A percentile compares a stretch with the other conserved stretches of the same genome.
Conservation (phyloP, 208 protist species). For the Acanthamoeba triangularis region DNA sequence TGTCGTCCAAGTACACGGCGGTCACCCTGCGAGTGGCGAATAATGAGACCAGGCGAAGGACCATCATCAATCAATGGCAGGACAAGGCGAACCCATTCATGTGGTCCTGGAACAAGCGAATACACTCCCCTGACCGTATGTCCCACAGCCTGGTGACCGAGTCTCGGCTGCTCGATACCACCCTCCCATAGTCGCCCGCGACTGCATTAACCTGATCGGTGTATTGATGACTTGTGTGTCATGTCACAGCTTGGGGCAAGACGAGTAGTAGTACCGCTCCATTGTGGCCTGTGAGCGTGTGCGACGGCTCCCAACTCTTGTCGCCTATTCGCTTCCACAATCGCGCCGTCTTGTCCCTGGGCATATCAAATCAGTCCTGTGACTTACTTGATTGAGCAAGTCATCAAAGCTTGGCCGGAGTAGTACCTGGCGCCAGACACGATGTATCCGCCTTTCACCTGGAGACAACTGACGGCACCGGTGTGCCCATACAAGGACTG, state of each 20-base stretch:
- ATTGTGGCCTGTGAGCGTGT: no score
- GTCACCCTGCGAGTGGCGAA: background rate
- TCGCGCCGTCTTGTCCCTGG: no score
- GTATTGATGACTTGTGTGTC: background rate
- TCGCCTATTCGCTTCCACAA: no score
- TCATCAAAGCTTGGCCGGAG: background rate
- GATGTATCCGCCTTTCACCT: background rate
- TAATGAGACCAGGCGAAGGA: no score
- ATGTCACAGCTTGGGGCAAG: background rate
- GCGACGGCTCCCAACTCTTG: no score
- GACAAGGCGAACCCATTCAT: background rate
- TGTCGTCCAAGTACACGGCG: background rate
- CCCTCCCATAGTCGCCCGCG: background rate
- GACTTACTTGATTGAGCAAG: no score
- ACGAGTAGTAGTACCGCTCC: background rate
- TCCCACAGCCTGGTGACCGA: background rate
- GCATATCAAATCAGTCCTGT: no score
- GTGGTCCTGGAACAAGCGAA: background rate
- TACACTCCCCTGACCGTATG: background rate
- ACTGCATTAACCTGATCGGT: background rate
- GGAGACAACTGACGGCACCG: background rate
- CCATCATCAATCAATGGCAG: no score
- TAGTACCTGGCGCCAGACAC: background rate
- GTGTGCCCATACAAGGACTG: background rate
- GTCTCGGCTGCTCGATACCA: background rate